Evolutionary conservation across 768 basidiomycete species (phyloP).

Genomic region (Filobasidium floriforme): DNA sequence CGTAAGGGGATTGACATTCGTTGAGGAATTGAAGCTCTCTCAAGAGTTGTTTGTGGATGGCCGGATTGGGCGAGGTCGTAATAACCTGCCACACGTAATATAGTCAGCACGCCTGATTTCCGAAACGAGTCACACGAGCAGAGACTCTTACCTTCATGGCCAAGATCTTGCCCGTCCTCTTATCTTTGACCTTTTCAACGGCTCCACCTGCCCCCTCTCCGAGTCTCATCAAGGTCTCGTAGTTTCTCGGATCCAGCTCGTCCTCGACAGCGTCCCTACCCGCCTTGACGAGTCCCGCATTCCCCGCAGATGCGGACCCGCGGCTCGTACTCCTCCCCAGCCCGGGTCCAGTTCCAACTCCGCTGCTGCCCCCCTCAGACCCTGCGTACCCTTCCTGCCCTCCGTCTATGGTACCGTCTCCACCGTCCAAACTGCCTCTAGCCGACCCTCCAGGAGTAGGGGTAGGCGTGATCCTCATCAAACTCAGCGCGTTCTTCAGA

Average conservation of each 20-base stretch:
- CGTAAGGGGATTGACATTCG: conserved; percentile 42
- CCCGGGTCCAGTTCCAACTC: not conserved
- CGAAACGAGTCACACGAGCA: not conserved
- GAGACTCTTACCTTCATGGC: conserved; percentile 44
- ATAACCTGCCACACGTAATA: conserved; percentile 33
- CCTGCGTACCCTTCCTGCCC: not conserved
- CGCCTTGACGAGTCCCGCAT: conserved; percentile 12
- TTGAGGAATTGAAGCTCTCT: conserved; percentile 45
- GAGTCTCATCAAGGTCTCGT: conserved; percentile 34
- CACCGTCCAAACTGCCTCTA: not conserved
- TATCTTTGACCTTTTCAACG: conserved; percentile 41
- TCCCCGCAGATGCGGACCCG: no score
- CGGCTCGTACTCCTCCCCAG: conserved; percentile 4
- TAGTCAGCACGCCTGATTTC: not conserved
- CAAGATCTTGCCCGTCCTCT: conserved; percentile 39
- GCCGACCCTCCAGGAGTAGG: not conserved
- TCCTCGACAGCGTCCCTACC: conserved; percentile 7
- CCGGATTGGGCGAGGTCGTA: conserved; percentile 43
- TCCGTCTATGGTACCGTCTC: not conserved
- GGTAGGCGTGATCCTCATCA: conserved; percentile 13
- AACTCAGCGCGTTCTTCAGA: conserved; percentile 13
- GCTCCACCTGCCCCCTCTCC: conserved; percentile 46
- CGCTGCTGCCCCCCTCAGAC: not conserved
- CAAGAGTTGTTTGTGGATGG: conserved; percentile 45
- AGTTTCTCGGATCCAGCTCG: conserved; percentile 22